Evolutionary conservation across 2,329 filamentous ascomycete genomes (phyloP), one percentile per base, ranked within the genome.

Genomic region (Pseudogymnoascus sp.): DNA sequence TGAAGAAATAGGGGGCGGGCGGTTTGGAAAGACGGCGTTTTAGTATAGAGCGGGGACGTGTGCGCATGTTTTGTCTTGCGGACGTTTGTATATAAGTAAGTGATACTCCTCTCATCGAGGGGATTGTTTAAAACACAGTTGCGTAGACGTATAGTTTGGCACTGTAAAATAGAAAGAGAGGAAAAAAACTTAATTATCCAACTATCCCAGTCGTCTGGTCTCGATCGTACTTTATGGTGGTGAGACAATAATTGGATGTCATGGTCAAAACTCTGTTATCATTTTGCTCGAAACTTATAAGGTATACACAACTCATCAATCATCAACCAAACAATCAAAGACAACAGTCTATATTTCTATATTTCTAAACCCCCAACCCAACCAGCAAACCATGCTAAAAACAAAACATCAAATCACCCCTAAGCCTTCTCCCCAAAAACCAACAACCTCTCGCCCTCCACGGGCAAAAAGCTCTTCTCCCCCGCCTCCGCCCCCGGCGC

Each of bases 401-500:
- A 57, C 28, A 15, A 23, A 4, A 18, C 4, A 10, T 28, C 34
- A 13, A 9, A 7, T 9, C 9, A 2, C n/a, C 5, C 6, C 28
- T 35, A 57, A 15, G 15, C 21, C 55, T 57, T 57, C 30, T 34
- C 82, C 59, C 74, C 84, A 67, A 77, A 85, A 66, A 82, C 75
- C 82, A 85, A 87, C 70, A 88, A 77, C 67, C 83, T 79, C 71
- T 88, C 80, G 1, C 55, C 55, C 72, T 88, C 82, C 28, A 89
- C 66, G 23, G 85, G 80, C 70, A 78, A 73, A 72, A 84, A 85
- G 13, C 75, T 71, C 82, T 92, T 91, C 71, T 83, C 78, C 12
- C 76, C 79, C 5, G 84, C 72, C 63, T 79, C 77, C 56, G 73
- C 82, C 18, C 76, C 77, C 59, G 77, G 78, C 63, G 70, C 82